Percentiles rank a stretch among this genome's conserved stretches.
Conservation (phyloP, 805 yeast genomes). For the Kurtzmaniella cleridarum region DNA sequence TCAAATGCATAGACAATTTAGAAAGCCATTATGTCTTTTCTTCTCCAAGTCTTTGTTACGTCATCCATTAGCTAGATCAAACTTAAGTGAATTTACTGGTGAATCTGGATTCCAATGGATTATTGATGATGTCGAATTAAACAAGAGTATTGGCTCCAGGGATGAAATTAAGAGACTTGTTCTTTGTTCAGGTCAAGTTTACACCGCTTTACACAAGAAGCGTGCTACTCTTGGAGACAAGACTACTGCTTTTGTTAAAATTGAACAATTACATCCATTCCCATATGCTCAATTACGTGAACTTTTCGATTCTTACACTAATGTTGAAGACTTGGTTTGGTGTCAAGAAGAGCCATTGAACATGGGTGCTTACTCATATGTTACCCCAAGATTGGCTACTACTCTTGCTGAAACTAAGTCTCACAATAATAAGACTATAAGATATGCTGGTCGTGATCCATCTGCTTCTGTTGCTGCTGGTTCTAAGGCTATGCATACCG, state of each 20-base stretch:
- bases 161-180: constrained; percentile 86
- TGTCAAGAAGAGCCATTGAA: constrained; percentile 99
- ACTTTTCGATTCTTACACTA: constrained; percentile 71
- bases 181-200: constrained; percentile 88
- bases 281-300: constrained; percentile 93
- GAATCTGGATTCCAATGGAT: constrained; percentile 94
- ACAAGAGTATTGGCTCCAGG: constrained; percentile 68
- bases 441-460: constrained; percentile 98
- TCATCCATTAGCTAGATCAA: constrained; percentile 95
- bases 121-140: constrained; percentile 86
- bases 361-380: constrained; percentile 86
- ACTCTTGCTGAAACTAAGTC: constrained; percentile 68
- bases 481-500: constrained; percentile 76
- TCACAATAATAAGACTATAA: constrained; percentile 51
- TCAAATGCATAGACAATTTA: constrained; percentile 98
- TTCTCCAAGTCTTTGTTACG: constrained; percentile 93
- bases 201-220: constrained; percentile 83
- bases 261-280: constrained; percentile 98
- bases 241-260: constrained; percentile 79
- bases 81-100: constrained; percentile 77
- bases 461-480: constrained; percentile 99
- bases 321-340: constrained; percentile 85
- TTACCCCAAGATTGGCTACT: constrained; percentile 77
- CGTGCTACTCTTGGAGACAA: constrained; percentile 74
- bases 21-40: constrained; percentile 81